phyloP scores from a whole-genome alignment of 2,329 filamentous ascomycete genomes.

The Aureobasidium sp. region DNA sequence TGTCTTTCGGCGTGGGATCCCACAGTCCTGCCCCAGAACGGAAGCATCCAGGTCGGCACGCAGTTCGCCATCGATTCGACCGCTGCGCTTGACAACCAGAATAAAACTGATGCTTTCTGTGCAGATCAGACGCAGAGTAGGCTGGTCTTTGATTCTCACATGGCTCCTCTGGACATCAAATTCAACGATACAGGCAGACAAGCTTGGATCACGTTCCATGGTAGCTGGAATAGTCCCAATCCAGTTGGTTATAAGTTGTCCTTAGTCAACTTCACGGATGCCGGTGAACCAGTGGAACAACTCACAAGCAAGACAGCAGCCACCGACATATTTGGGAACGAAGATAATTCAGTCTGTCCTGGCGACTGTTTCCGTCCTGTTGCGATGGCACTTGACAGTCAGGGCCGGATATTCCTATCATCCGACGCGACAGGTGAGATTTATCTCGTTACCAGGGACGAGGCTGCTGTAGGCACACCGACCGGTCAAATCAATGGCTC shows the following conservation, averaged over 20 bases:
- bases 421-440: conserved; percentile 59
- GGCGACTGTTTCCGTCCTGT: conserved; percentile 53
- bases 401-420: conserved; percentile 52
- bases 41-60: conserved; percentile 34
- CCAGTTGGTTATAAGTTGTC: conserved; percentile 45
- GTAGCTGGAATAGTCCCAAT: conserved; percentile 50
- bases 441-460: conserved; percentile 36
- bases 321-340: conserved; percentile 47
- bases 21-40: conserved; percentile 38
- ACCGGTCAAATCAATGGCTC: background rate
- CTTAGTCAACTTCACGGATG: conserved; percentile 35
- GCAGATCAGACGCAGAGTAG: conserved; percentile 33
- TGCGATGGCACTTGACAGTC: conserved; percentile 43
- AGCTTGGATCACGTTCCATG: conserved; percentile 63
- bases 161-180: conserved; percentile 61
- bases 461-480: background rate
- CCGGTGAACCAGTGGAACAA: conserved; percentile 35
- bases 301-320: conserved; percentile 38
- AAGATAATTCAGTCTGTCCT: conserved; percentile 45
- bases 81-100: conserved; percentile 26
- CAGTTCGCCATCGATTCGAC: conserved; percentile 40
- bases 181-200: conserved; percentile 50
- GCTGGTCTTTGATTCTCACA: conserved; percentile 57
- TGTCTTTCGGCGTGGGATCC: conserved; percentile 61
- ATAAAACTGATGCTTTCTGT: conserved; percentile 40